These are phyloP conservation scores for Wickerhamiella qilinensis DNA, from an alignment of 805 yeast species.

Conservation along the genomic window DNA sequence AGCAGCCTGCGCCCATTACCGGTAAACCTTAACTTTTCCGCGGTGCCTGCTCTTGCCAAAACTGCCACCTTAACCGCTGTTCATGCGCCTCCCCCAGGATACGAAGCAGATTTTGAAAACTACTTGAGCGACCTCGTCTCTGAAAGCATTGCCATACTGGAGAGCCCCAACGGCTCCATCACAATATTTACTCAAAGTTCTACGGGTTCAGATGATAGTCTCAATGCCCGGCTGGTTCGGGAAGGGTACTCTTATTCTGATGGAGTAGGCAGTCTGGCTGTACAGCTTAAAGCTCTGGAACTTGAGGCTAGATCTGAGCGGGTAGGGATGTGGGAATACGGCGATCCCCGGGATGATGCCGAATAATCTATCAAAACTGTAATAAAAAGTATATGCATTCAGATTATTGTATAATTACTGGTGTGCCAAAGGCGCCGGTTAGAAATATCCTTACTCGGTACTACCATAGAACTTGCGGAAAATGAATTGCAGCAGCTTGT, in stretches of 20 bases:
- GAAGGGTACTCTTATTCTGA: conserved; percentile 30
- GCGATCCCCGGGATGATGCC: conserved; percentile 53
- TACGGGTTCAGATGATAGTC: conserved; percentile 37
- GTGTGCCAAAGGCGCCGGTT: background rate
- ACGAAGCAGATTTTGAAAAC: conserved; percentile 36
- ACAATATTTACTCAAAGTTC: conserved; percentile 42
- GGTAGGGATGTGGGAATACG: conserved; percentile 60
- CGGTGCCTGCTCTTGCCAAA: conserved; percentile 38
- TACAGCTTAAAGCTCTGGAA: conserved; percentile 31
- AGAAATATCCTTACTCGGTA: background rate
- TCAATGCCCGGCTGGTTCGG: conserved; percentile 41
- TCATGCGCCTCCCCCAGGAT: conserved; percentile 44
- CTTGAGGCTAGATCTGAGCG: conserved; percentile 32
- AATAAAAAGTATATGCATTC: background rate
- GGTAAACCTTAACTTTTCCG: conserved; percentile 27
- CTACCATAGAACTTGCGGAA: conserved; percentile 61
- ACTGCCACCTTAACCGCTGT: conserved; percentile 37
- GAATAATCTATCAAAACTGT: conserved; percentile 3
- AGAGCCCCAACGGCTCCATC: too few species aligned
- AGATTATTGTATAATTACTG: background rate
- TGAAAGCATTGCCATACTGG: too few species aligned
- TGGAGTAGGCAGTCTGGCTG: conserved; percentile 23
- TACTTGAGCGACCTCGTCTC: conserved; percentile 36
- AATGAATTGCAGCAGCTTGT: conserved; percentile 49
- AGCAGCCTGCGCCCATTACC: too few species aligned